Percentiles rank a stretch among this genome's conserved stretches.
Conservation (phyloP, 306 rosid genomes). For the Prunus padus region DNA sequence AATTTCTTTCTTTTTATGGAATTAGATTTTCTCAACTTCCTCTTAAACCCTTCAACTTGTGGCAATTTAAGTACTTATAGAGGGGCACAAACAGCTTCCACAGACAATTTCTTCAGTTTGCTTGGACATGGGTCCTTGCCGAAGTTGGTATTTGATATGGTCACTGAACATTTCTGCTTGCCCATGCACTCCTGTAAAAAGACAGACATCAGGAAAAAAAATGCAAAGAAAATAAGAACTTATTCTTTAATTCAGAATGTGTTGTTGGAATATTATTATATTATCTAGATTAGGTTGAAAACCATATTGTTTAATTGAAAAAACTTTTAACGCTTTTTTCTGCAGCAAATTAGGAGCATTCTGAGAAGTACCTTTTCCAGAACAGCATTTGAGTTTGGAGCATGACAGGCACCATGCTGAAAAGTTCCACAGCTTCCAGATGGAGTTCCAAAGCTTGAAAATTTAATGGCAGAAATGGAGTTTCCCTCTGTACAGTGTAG, state of each 20-base stretch:
- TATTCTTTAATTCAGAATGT: neutral
- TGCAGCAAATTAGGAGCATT: neutral
- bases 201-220: neutral
- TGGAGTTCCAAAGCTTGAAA: slow-evolving; percentile 90
- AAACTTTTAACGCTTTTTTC: neutral
- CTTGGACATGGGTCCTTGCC: slow-evolving; percentile 71
- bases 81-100: slow-evolving; percentile 63
- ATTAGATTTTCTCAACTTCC: slow-evolving; percentile 1
- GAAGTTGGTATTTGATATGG: slow-evolving; percentile 47
- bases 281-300: neutral
- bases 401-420: slow-evolving; percentile 65
- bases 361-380: slow-evolving; percentile 55
- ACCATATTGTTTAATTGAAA: neutral
- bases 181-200: slow-evolving; percentile 58
- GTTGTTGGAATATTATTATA: neutral
- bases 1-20: neutral
- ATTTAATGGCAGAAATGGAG: slow-evolving; percentile 61
- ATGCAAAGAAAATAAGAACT: neutral
- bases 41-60: neutral
- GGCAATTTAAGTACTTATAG: slow-evolving; percentile 1
- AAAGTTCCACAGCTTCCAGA: slow-evolving; percentile 67
- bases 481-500: slow-evolving; percentile 64
- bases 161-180: slow-evolving; percentile 45
- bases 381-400: slow-evolving; percentile 48
- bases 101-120: slow-evolving; percentile 48